These are phyloP conservation scores for Ophiostoma populinum DNA, from an alignment of 2,329 filamentous ascomycete genomes.

Conservation along the genomic window DNA sequence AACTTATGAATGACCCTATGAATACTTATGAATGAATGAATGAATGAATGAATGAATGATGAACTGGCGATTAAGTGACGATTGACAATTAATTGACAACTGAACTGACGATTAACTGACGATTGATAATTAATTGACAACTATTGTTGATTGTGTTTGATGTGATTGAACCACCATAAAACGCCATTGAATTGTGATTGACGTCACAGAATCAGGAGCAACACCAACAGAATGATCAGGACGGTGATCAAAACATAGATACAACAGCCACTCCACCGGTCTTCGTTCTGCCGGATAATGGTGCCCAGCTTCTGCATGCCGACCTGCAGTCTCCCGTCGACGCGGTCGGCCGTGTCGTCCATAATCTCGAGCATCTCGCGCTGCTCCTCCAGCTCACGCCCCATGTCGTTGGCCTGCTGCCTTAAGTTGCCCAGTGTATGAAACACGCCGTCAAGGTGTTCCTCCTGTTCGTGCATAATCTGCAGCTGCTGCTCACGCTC, in stretches of 20 bases:
- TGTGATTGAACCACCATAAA: no score
- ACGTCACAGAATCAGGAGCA: conserved; percentile 52
- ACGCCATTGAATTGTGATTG: no score
- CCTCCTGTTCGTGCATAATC: conserved; percentile 89
- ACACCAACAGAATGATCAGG: conserved; percentile 67
- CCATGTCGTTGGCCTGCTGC: conserved; percentile 88
- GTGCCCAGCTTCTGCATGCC: conserved; percentile 75
- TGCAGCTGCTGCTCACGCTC: conserved; percentile 82
- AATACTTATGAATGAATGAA: no score
- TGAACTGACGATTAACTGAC: no score
- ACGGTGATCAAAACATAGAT: conserved; percentile 79
- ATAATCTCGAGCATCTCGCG: conserved; percentile 72
- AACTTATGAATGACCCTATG: no score
- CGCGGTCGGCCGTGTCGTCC: conserved; percentile 69
- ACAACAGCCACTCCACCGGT: conserved; percentile 73
- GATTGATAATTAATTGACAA: no score
- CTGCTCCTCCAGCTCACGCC: conserved; percentile 89
- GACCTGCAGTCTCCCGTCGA: conserved; percentile 68
- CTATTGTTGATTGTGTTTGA: no score
- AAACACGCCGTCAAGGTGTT: conserved; percentile 83
- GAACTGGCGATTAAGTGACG: no score
- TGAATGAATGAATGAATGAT: no score
- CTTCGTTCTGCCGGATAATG: conserved; percentile 81
- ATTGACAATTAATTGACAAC: no score
- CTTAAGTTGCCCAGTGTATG: conserved; percentile 81